phyloP scores from a whole-genome alignment of 2,329 filamentous ascomycete species.

The Cucurbitaria berberidis region DNA sequence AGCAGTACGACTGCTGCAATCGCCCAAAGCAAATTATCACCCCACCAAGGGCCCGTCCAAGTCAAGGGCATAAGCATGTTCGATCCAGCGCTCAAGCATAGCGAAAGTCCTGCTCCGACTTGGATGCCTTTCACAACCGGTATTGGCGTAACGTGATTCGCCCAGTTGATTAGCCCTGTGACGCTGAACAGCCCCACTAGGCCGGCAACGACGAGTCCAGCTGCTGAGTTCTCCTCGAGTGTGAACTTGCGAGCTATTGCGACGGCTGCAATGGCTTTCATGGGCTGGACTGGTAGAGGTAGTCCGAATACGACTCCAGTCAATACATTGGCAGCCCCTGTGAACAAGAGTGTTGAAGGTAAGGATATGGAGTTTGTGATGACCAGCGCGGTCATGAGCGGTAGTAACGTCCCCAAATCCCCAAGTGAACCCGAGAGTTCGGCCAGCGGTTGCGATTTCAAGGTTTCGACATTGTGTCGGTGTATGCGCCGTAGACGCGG shows the following conservation, averaged over 20 bases:
- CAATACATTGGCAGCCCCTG: constrained; percentile 82
- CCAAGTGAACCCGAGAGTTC: constrained; percentile 90
- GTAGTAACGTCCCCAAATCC: constrained; percentile 87
- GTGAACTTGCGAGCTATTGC: constrained; percentile 75
- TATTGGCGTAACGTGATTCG: constrained; percentile 76
- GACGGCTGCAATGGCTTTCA: constrained; percentile 88
- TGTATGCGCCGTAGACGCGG: constrained; percentile 38
- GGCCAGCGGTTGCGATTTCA: constrained; percentile 63
- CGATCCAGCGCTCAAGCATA: constrained; percentile 76
- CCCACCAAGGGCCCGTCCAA: constrained; percentile 69
- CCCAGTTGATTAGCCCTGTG: constrained; percentile 78
- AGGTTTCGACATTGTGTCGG: constrained; percentile 61
- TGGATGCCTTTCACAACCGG: constrained; percentile 95
- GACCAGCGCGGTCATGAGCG: constrained; percentile 85
- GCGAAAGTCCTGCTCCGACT: constrained; percentile 83
- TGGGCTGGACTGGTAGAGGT: constrained; percentile 87
- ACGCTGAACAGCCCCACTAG: constrained; percentile 77
- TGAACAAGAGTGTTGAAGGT: constrained; percentile 84
- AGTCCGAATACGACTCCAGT: constrained; percentile 86
- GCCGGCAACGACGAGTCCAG: constrained; percentile 77
- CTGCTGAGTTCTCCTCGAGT: constrained; percentile 75
- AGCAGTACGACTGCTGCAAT: constrained; percentile 75
- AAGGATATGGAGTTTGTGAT: constrained; percentile 80
- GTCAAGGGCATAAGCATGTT: constrained; percentile 70
- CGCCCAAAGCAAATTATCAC: constrained; percentile 81